These are phyloP conservation scores for Trichoderma semiorbis DNA, from an alignment of 2,329 filamentous ascomycete genomes.

Conservation along the genomic window DNA sequence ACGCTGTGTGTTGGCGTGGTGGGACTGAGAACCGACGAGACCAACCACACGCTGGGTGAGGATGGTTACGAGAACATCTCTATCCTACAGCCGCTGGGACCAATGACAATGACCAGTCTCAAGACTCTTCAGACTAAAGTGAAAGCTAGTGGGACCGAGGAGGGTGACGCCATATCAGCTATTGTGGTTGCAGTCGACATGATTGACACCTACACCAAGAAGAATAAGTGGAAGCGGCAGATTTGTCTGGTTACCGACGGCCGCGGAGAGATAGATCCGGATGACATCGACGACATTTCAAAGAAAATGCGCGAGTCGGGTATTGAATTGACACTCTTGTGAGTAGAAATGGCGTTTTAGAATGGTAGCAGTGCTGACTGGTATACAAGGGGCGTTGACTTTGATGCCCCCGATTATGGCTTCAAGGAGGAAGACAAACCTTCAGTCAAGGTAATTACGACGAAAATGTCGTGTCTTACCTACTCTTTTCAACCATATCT, in stretches of 20 bases:
- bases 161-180: constrained; percentile 83
- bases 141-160: constrained; percentile 61
- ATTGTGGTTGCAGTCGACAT: constrained; percentile 82
- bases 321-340: constrained; percentile 79
- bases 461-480: neutral
- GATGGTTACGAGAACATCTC: constrained; percentile 79
- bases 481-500: neutral
- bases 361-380: neutral
- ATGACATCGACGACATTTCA: constrained; percentile 67
- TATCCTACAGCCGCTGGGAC: constrained; percentile 66
- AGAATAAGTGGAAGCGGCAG: constrained; percentile 74
- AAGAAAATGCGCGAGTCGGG: constrained; percentile 69
- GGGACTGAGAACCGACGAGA: constrained; percentile 76
- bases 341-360: constrained; percentile 34
- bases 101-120: constrained; percentile 64
- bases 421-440: constrained; percentile 90
- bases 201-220: constrained; percentile 76
- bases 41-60: constrained; percentile 65
- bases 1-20: constrained; percentile 74
- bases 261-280: constrained; percentile 65
- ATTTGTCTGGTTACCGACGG: constrained; percentile 87
- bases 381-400: constrained; percentile 72
- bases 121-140: constrained; percentile 61
- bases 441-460: constrained; percentile 55
- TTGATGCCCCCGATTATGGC: constrained; percentile 85